Percentiles rank a stretch among this genome's conserved stretches.
Conservation (phyloP, 208 protist genomes). For the Trypanosoma grayi region DNA sequence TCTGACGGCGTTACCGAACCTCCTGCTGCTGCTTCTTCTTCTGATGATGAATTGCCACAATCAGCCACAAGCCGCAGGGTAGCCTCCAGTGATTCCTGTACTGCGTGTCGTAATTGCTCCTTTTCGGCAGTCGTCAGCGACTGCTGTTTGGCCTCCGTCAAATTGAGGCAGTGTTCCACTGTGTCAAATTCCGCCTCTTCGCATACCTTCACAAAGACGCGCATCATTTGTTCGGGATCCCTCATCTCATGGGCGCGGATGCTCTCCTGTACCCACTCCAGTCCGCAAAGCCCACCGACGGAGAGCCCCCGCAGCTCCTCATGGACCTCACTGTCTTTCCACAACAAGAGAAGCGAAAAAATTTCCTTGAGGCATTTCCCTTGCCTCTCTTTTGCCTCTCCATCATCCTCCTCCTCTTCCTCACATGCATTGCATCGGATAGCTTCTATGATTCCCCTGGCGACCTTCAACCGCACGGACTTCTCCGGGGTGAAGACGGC, state of each 20-base stretch:
- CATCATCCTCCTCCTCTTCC: not conserved
- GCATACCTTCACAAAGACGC: constrained; percentile 43
- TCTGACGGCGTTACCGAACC: not conserved
- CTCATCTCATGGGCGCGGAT: constrained; percentile 51
- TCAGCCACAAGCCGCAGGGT: constrained; percentile 28
- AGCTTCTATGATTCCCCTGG: constrained; percentile 6
- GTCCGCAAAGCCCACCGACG: not conserved
- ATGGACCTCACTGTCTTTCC: constrained; percentile 9
- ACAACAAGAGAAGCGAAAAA: constrained; percentile 13
- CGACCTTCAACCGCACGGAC: constrained; percentile 1
- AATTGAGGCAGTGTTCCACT: constrained; percentile 33
- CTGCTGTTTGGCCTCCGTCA: constrained; percentile 14
- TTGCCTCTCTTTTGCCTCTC: not conserved
- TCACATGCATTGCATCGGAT: not conserved
- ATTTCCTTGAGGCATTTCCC: not conserved
- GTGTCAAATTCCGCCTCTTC: constrained; percentile 37
- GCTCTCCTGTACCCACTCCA: constrained; percentile 33
- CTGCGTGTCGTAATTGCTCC: constrained; percentile 28
- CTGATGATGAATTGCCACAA: too few species aligned
- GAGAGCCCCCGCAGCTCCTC: constrained; percentile 2
- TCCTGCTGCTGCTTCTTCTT: constrained; percentile 14
- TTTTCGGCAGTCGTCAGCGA: constrained; percentile 32
- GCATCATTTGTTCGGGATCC: constrained; percentile 33
- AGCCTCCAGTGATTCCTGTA: constrained; percentile 30
- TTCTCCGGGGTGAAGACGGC: not conserved